phyloP scores from a whole-genome alignment of 345 rosid species.

The Brassica carinata region DNA sequence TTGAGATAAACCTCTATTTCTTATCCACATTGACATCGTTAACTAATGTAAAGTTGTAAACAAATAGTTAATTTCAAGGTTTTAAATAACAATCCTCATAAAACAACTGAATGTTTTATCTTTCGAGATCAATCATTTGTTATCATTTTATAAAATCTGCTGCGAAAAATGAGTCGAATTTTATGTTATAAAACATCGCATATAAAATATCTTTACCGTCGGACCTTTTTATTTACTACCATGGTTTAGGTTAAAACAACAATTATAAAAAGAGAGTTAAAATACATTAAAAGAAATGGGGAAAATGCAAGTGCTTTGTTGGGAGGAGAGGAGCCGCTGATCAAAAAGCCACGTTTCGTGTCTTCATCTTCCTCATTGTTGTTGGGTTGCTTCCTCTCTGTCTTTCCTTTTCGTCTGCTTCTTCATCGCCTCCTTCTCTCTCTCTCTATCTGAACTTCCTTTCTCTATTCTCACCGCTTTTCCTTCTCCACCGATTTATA shows the following conservation, averaged over 20 bases:
- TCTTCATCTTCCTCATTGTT: conserved; percentile 1
- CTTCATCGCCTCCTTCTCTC: conserved; percentile 23
- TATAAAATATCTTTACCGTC: not conserved
- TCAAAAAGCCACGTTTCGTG: conserved; percentile 34
- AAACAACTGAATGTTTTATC: not conserved
- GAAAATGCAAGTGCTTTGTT: not conserved
- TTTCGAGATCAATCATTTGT: not conserved
- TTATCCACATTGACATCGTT: not conserved
- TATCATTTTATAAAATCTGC: not conserved
- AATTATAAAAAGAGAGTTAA: too few species aligned
- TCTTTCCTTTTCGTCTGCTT: conserved; percentile 7
- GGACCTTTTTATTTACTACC: not conserved
- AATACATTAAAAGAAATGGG: not conserved
- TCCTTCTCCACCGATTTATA: conserved; percentile 3
- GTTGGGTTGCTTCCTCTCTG: conserved; percentile 23
- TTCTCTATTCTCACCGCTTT: conserved; percentile 35
- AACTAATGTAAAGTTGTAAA: not conserved
- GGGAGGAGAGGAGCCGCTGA: conserved; percentile 29
- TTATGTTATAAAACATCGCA: too few species aligned
- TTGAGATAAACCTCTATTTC: not conserved
- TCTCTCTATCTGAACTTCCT: conserved; percentile 4
- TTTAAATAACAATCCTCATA: not conserved
- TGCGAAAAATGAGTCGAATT: not conserved
- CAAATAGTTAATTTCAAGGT: not conserved
- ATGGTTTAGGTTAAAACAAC: not conserved